Base-by-base conservation (phyloP, 2,329 filamentous ascomycete species). In the Dactylella cylindrospora region DNA sequence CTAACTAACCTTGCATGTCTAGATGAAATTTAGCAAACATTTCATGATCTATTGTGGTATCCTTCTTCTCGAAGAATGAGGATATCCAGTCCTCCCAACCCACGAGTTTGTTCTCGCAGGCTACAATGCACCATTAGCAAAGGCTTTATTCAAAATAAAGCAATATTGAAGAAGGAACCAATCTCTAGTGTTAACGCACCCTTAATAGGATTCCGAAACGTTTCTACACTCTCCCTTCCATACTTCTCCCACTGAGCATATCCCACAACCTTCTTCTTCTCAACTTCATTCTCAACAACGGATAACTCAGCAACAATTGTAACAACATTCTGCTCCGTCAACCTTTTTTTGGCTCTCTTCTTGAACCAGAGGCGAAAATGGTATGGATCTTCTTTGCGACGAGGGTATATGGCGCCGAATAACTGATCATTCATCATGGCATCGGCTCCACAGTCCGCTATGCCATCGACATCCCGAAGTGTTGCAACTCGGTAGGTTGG, bases 211-310 rank as follows among this genome's bases (percentile, higher is more conserved):
- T 29, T 39, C 47, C 55, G 49, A 9, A 19, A 29, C 10, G 57
- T 62, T 33, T 54, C 57, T 1, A 25, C 38, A 12, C 36, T 54
- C 10, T 23, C 35, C 10, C 17, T 43, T 0, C 57, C 57, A 47
- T 49, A 44, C 38, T 52, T 49, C 43, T 54, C 49, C 57, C 57
- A 62, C 19, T 49, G 49, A 29, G 57, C 57, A 25, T 54, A 44
- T 13, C 57, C 57, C 1, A 54, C 46, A 22, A 62, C 36, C 7
- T 33, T 41, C 13, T 46, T 33, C 13, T 17, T 26, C 25, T 36
- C 22, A n/a, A 45, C 32, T 9, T 40, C 54, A 20, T 47, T 10
- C 12, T 33, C 39, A 8, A 13, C 29, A 20, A 43, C 38, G 20
- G 50, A 38, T 25, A 53, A 22, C 36, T 62, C 57, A 15, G 57